Evolutionary conservation across 208 protist species (phyloP).

Genomic region (Crithidia mellificae): DNA sequence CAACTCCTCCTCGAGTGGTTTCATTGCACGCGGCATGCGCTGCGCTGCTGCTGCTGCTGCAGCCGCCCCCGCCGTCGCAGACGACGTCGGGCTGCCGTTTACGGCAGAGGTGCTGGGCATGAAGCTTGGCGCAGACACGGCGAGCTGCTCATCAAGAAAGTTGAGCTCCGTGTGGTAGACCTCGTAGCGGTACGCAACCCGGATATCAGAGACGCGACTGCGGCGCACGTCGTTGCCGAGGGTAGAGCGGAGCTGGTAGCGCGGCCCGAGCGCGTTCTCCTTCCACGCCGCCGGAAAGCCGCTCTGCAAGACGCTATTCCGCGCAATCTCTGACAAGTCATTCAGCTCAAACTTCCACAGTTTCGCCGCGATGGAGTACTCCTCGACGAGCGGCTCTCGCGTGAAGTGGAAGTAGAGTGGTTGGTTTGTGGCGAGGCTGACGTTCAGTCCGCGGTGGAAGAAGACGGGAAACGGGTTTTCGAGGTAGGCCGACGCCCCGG

Average conservation of each 20-base stretch:
- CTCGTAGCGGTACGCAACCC: constrained; percentile 94
- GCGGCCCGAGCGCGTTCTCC: constrained; percentile 90
- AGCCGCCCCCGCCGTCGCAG: background rate
- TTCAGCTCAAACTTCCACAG: constrained; percentile 96
- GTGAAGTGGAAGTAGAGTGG: constrained; percentile 96
- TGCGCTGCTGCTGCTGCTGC: constrained; percentile 12
- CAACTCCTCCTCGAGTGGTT: constrained; percentile 69
- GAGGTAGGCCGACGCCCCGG: constrained; percentile 95
- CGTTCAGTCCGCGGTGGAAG: constrained; percentile 96
- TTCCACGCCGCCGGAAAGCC: constrained; percentile 96
- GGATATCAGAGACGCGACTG: constrained; percentile 97
- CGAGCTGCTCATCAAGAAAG: constrained; percentile 81
- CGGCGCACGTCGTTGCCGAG: constrained; percentile 92
- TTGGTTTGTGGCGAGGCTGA: constrained; percentile 98
- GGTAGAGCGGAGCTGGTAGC: constrained; percentile 87
- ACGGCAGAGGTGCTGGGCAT: background rate
- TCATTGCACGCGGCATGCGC: constrained; percentile 76
- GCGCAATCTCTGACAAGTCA: constrained; percentile 98
- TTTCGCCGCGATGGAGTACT: constrained; percentile 98
- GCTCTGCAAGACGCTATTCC: constrained; percentile 95
- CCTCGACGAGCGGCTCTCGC: constrained; percentile 98
- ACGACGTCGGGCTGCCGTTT: background rate
- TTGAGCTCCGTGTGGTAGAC: constrained; percentile 91
- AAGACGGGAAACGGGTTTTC: constrained; percentile 96
- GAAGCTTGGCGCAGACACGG: constrained; percentile 6